These are phyloP conservation scores for Psilocybe mexicana DNA, from an alignment of 1,284 basidiomycete species.

Conservation along the genomic window DNA sequence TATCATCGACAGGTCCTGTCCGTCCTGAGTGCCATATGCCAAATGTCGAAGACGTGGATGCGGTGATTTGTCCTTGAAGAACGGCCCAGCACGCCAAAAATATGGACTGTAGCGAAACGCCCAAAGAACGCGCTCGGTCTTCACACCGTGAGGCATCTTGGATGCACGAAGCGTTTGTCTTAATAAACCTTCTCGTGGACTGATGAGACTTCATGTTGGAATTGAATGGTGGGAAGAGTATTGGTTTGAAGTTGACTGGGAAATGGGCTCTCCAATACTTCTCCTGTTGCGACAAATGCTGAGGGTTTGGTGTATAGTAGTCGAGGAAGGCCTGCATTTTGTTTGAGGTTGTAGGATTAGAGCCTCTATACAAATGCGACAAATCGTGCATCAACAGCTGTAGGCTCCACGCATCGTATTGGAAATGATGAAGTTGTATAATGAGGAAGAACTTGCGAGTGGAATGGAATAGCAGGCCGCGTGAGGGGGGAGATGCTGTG, in stretches of 20 bases:
- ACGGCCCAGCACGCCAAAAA: constrained; percentile 48
- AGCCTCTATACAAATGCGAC: constrained; percentile 34
- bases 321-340: constrained; percentile 36
- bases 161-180: constrained; percentile 25
- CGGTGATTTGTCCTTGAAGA: constrained; percentile 38
- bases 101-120: constrained; percentile 40
- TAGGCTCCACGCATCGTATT: constrained; percentile 54
- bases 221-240: constrained; percentile 33
- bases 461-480: constrained; percentile 34
- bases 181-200: constrained; percentile 8
- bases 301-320: constrained; percentile 25
- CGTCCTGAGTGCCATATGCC: constrained; percentile 51
- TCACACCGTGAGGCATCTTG: constrained; percentile 21
- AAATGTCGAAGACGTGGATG: constrained; percentile 36
- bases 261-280: constrained; percentile 42
- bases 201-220: background rate
- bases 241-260: constrained; percentile 28
- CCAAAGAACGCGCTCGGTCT: constrained; percentile 30
- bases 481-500: constrained; percentile 33
- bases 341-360: constrained; percentile 27
- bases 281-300: constrained; percentile 33
- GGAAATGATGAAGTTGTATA: constrained; percentile 49
- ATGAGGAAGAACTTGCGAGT: constrained; percentile 34
- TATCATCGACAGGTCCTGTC: constrained; percentile 34
- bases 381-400: constrained; percentile 45